These are phyloP conservation scores for Nannochloropsis gaditana DNA, from an alignment of 108 stramenopile genomes.

Conservation along the genomic window DNA sequence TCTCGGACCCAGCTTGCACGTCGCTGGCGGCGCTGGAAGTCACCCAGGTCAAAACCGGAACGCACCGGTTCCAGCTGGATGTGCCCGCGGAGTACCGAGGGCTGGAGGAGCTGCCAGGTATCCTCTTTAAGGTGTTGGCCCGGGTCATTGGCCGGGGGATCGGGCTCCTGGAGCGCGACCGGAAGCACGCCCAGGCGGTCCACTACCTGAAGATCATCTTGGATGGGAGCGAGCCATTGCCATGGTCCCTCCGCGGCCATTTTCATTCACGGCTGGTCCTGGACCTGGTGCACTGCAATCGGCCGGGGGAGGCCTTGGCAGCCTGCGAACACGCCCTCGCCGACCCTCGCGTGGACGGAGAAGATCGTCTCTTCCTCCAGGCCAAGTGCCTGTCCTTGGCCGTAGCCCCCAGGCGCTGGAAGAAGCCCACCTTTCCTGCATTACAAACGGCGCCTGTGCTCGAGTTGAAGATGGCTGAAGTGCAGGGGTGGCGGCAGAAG, in stretches of 20 bases:
- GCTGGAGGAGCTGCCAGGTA: neutral
- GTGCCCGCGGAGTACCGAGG: neutral
- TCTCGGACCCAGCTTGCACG: neutral
- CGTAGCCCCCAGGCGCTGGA: neutral
- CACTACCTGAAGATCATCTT: slow-evolving; percentile 5
- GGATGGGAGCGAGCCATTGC: neutral
- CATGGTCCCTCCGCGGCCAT: neutral
- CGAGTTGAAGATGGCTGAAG: neutral
- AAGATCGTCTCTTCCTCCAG: neutral
- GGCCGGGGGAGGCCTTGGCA: neutral
- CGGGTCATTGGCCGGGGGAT: neutral
- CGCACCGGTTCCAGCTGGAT: neutral
- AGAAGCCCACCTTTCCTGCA: neutral
- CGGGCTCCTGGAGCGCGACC: neutral
- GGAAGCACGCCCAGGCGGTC: neutral
- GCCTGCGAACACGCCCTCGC: neutral
- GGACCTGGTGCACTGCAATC: neutral
- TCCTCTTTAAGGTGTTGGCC: neutral
- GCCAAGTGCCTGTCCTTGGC: neutral
- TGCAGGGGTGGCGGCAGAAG: neutral
- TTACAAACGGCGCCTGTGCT: neutral
- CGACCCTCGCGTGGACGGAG: neutral
- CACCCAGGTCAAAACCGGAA: neutral
- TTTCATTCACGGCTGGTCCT: neutral
- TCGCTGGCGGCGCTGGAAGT: neutral